Evolutionary conservation across 176 grass and related monocot genomes (phyloP).

Genomic region (Triticum monococcum): DNA sequence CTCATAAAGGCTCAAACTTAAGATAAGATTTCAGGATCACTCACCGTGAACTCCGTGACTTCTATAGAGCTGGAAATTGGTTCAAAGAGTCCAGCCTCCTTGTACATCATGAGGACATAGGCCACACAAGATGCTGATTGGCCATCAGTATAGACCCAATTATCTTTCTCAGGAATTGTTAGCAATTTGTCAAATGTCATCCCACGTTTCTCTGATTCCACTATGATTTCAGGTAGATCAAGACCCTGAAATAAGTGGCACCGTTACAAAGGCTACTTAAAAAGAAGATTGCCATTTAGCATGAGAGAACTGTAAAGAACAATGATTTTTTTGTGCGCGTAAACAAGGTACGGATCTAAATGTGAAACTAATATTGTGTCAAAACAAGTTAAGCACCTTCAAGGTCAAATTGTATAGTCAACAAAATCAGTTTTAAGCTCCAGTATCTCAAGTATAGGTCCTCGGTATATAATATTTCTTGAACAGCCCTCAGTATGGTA

Average conservation of each 20-base stretch:
- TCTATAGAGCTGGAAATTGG: slow-evolving; percentile 59
- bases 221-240: slow-evolving; percentile 84
- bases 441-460: neutral
- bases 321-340: neutral
- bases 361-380: slow-evolving; percentile 1
- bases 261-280: slow-evolving; percentile 1
- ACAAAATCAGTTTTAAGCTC: neutral
- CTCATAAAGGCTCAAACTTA: neutral
- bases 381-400: neutral
- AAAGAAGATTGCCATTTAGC: neutral
- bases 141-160: slow-evolving; percentile 84
- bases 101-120: slow-evolving; percentile 94
- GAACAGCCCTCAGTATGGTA: neutral
- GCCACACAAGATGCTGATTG: slow-evolving; percentile 90
- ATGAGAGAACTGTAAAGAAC: neutral
- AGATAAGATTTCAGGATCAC: slow-evolving; percentile 19
- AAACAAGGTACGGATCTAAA: neutral
- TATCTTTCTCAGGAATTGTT: slow-evolving; percentile 79
- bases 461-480: neutral
- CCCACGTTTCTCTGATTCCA: slow-evolving; percentile 85
- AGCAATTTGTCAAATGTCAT: slow-evolving; percentile 87
- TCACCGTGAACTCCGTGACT: slow-evolving; percentile 96
- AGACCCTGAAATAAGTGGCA: slow-evolving; percentile 66
- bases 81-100: slow-evolving; percentile 86
- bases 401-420: slow-evolving; percentile 7